Evolutionary conservation across 1,284 basidiomycete genomes (phyloP).

Genomic region (Boletellus deceptivus): DNA sequence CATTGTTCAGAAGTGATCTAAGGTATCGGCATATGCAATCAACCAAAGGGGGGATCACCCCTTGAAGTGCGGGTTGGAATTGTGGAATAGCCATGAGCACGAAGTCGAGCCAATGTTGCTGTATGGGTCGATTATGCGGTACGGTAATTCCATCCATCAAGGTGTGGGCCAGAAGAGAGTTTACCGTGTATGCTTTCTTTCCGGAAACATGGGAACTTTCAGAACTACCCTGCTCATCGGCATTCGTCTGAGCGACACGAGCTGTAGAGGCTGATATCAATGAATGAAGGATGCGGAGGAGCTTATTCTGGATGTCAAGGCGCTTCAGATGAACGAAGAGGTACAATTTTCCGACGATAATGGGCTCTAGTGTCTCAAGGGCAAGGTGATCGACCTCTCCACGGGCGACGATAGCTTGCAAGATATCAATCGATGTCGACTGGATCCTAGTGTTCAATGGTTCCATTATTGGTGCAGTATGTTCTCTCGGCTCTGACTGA

Average conservation of each 20-base stretch:
- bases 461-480: slow-evolving; percentile 50
- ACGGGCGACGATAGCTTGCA: slow-evolving; percentile 79
- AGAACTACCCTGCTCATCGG: slow-evolving; percentile 31
- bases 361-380: slow-evolving; percentile 66
- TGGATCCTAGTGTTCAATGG: slow-evolving; percentile 68
- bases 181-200: slow-evolving; percentile 45
- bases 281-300: slow-evolving; percentile 88
- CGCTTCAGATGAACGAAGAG: slow-evolving; percentile 66
- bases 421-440: slow-evolving; percentile 72
- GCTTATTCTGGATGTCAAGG: slow-evolving; percentile 87
- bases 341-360: slow-evolving; percentile 75
- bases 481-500: slow-evolving; percentile 66
- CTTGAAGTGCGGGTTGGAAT: slow-evolving; percentile 69
- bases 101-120: slow-evolving; percentile 98
- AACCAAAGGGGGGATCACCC: slow-evolving; percentile 73
- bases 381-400: slow-evolving; percentile 68
- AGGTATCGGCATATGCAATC: slow-evolving; percentile 82
- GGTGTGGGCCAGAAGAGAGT: slow-evolving; percentile 73
- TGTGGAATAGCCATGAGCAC: slow-evolving; percentile 87
- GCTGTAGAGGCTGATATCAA: slow-evolving; percentile 62
- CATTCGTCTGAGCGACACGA: slow-evolving; percentile 21
- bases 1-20: slow-evolving; percentile 54
- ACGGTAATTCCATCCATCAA: slow-evolving; percentile 78
- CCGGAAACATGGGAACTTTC: slow-evolving; percentile 25
- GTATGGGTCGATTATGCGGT: slow-evolving; percentile 68